Evolutionary conservation across 805 yeast species (phyloP), one percentile per base, ranked within the genome.

Genomic region (Kazachstania viticola): DNA sequence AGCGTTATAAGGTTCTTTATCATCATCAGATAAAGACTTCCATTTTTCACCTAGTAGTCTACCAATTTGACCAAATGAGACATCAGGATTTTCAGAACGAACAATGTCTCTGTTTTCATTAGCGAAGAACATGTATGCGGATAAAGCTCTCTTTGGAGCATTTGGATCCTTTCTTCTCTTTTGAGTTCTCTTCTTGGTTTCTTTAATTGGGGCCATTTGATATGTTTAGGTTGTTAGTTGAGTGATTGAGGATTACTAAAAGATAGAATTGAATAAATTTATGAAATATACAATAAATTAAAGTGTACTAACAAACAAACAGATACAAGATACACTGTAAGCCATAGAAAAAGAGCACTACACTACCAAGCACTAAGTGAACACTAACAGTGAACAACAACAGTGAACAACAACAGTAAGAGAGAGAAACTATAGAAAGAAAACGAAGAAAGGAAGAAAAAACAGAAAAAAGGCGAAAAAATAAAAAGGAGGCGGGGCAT

Each of bases 101-200:
- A 91, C 95, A 43, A 75, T 73, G 64, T 88, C 96, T 71, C 98
- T 87, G 73, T 82, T 81, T 56, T 85, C 96, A 60, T 84, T 85
- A 50, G 98, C 97, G 57, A 87, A 91, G 75, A 83, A 88, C 97
- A 91, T 87, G 77, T 88, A 91, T 30, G 97, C 95, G 39, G 96
- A 84, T 59, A 91, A 68, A 17, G 96, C 84, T 65, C 97, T 83
- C 83, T 91, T 91, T 62, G 98, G 98, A 45, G 98, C 98, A 63
- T 88, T 87, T 68, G 98, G 95, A 62, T 83, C 94, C 61, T 65
- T 65, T 65, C 64, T 65, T 61, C 62, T 65, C 58, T 67, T 64
- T 39, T 60, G 44, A 39, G 60, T 43, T 56, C 50, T 32, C 50
- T 52, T 50, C 46, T 60, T 41, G 43, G 58, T 56, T 64, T 32